Percentiles rank a stretch among this genome's conserved stretches.
Conservation (phyloP, 371 early-diverging fungal species). For the Rhizopus sp. region DNA sequence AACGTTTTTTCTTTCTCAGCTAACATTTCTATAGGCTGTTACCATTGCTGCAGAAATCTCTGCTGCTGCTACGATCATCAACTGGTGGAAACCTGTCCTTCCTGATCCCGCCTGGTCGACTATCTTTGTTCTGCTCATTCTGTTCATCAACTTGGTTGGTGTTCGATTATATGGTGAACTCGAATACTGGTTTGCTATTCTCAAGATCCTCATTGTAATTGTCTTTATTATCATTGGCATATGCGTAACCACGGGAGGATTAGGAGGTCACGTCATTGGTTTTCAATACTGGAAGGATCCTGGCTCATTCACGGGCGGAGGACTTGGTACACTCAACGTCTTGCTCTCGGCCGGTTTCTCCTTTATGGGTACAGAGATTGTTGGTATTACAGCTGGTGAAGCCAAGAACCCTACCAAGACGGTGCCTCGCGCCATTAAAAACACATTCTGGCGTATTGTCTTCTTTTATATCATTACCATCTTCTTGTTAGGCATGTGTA, state of each 20-base stretch:
- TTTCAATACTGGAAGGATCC: constrained; percentile 72
- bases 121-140: constrained; percentile 57
- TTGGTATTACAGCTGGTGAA: constrained; percentile 65
- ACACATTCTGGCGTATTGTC: constrained; percentile 71
- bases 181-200: constrained; percentile 74
- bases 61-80: constrained; percentile 76
- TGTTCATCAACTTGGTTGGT: constrained; percentile 58
- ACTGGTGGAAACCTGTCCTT: constrained; percentile 70
- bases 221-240: constrained; percentile 71
- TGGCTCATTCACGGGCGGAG: constrained; percentile 77
- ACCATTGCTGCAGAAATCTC: constrained; percentile 59
- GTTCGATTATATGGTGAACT: constrained; percentile 64
- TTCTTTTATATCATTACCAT: constrained; percentile 73
- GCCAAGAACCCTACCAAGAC: constrained; percentile 65
- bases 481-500: constrained; percentile 63
- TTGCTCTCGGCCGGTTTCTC: constrained; percentile 81
- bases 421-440: constrained; percentile 70
- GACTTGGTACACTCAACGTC: constrained; percentile 68
- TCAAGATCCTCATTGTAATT: constrained; percentile 69
- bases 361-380: constrained; percentile 82
- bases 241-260: constrained; percentile 62
- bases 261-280: constrained; percentile 62
- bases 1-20: neutral
- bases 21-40: constrained; percentile 21
- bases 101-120: constrained; percentile 63